Conservation (phyloP, 352 stramenopile species). For the Phytophthora europaea region DNA sequence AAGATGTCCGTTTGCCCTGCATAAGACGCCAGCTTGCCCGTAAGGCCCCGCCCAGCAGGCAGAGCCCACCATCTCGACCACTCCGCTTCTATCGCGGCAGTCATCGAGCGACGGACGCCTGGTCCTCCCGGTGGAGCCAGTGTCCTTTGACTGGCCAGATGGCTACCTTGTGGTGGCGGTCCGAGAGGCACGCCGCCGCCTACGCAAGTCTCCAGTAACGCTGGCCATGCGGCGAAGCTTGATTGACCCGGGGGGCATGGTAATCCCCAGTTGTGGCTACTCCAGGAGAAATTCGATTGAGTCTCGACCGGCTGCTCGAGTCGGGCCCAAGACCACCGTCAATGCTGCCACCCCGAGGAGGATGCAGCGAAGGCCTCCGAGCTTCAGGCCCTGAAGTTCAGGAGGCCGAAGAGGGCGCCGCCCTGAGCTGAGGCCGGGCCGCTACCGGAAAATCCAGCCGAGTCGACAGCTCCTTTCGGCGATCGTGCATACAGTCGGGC, state of each 20-base stretch:
- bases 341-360: not conserved
- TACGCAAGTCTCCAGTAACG: conserved; percentile 21
- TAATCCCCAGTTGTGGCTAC: conserved; percentile 31
- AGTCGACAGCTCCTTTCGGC: conserved; percentile 29
- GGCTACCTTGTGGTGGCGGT: conserved; percentile 15
- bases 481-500: conserved; percentile 27
- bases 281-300: conserved; percentile 3
- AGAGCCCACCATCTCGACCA: conserved; percentile 10
- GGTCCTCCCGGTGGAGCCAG: conserved; percentile 19
- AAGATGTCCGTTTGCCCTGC: not conserved
- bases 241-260: conserved; percentile 14
- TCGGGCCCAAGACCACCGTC: not conserved
- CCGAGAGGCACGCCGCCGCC: conserved; percentile 6
- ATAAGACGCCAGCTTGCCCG: conserved; percentile 11
- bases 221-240: conserved; percentile 14
- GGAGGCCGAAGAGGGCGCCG: too few relatives aligned
- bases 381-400: not conserved
- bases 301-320: not conserved
- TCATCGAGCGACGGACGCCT: conserved; percentile 6
- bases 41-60: conserved; percentile 9
- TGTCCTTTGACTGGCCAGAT: conserved; percentile 38
- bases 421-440: conserved; percentile 6
- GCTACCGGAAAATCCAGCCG: conserved; percentile 37
- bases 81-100: not conserved
- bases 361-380: not conserved